Base-by-base conservation (phyloP, 306 rosid species). In the Calophaca sinica region DNA sequence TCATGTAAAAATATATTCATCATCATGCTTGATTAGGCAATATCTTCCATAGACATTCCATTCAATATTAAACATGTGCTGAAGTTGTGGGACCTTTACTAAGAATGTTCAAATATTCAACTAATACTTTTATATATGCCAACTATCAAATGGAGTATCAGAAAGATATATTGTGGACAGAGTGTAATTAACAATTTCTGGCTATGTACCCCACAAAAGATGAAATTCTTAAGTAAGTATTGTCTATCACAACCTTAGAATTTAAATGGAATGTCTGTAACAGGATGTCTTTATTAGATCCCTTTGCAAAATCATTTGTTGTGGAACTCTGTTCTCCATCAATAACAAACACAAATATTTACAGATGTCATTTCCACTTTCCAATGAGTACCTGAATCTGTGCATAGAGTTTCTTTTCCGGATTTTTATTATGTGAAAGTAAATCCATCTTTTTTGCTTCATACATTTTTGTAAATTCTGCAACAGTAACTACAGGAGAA, bases 401-500 rank as follows among this genome's bases (percentile, higher is more conserved):
- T 31, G 38, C 61, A 46, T 9, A 4, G 57, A 46, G 52, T n/a
- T 53, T 53, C 39, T 53, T 52, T 51, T 44, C 33, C 14, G 12
- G 38, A 53, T 14, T 70, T 52, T 32, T 53, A 46, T 51, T 7
- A 68, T 9, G 32, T 67, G 29, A 44, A 38, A 59, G 61, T 32
- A 49, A 46, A 26, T 36, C 32, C 61, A 38, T 12, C 7, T 12
- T 39, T 28, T 75, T 28, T 15, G 5, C 36, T 28, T 13, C 35
- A 33, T 45, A 68, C 41, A 32, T 60, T 69, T 49, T 69, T 48
- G 41, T 33, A 15, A 77, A 42, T 42, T 72, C 45, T 57, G 33
- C 66, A 72, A 38, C 44, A 59, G 35, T 7, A 57, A 8, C 35
- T 73, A 9, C 15, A 60, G 9, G 20, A 62, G 50, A 38, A 28